These are phyloP conservation scores for Rhizopogon sp. DNA, from an alignment of 768 basidiomycete genomes.

Conservation along the genomic window DNA sequence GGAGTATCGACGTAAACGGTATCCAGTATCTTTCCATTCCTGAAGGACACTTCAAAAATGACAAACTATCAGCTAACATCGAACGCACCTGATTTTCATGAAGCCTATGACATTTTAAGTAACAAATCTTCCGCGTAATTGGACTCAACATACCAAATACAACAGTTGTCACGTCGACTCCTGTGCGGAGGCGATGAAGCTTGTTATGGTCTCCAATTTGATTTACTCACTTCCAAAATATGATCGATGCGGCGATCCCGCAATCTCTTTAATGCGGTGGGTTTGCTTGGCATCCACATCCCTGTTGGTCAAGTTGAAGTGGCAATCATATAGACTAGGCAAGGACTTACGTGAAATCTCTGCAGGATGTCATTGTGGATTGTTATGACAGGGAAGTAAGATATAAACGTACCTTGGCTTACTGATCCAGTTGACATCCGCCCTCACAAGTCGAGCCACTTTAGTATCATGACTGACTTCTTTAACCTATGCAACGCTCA, in stretches of 20 bases:
- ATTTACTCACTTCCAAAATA: constrained; percentile 67
- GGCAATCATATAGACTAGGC: background rate
- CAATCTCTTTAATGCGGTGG: constrained; percentile 64
- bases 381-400: background rate
- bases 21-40: constrained; percentile 65
- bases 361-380: constrained; percentile 17
- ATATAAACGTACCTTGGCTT: constrained; percentile 46
- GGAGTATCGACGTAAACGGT: constrained; percentile 74
- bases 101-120: constrained; percentile 47
- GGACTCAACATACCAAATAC: constrained; percentile 60
- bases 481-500: constrained; percentile 43
- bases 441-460: constrained; percentile 60
- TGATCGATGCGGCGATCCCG: constrained; percentile 46
- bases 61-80: background rate
- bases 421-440: constrained; percentile 86
- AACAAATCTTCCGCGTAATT: background rate
- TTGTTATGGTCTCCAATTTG: background rate
- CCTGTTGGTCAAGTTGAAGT: constrained; percentile 30
- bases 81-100: constrained; percentile 65
- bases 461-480: constrained; percentile 79
- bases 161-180: constrained; percentile 56
- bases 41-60: constrained; percentile 19
- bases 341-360: constrained; percentile 67
- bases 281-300: constrained; percentile 77
- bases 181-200: constrained; percentile 27